These are phyloP conservation scores for Ramalina intermedia DNA, from an alignment of 495 filamentous ascomycete genomes.

Conservation along the genomic window DNA sequence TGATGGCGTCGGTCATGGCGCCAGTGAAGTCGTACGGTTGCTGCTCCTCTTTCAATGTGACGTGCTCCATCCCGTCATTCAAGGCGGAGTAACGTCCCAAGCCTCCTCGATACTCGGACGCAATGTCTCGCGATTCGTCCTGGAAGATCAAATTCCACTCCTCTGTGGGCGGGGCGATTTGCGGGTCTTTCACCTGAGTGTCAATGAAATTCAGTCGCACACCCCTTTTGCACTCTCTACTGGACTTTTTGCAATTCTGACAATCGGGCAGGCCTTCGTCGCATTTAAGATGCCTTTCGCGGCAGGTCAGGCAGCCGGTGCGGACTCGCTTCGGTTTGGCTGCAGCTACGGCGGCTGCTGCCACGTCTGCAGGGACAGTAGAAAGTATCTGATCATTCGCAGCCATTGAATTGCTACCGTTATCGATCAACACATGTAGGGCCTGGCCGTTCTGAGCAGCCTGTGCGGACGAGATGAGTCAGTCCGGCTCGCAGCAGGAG, in stretches of 20 bases:
- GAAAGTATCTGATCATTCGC: conserved; percentile 6
- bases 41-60: conserved; percentile 20
- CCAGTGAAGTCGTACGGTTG: conserved; percentile 25
- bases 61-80: conserved; percentile 22
- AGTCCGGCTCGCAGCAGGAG: no score
- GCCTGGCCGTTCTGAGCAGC: no score
- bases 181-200: conserved; percentile 56
- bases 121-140: conserved; percentile 84
- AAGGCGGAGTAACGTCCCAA: conserved; percentile 54
- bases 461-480: no score
- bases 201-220: conserved; percentile 90
- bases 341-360: conserved; percentile 18
- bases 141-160: conserved; percentile 66
- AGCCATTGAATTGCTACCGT: conserved; percentile 10
- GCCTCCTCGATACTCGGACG: conserved; percentile 82
- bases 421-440: no score
- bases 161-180: conserved; percentile 40
- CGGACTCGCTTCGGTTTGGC: conserved; percentile 55
- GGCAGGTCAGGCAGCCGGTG: conserved; percentile 66
- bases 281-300: conserved; percentile 63
- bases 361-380: conserved; percentile 7
- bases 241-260: conserved; percentile 80
- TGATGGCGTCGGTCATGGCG: conserved; percentile 18
- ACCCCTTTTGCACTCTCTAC: conserved; percentile 70
- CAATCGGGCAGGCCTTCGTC: conserved; percentile 75